phyloP scores from a whole-genome alignment of 768 basidiomycete species.

The Russula earlei region DNA sequence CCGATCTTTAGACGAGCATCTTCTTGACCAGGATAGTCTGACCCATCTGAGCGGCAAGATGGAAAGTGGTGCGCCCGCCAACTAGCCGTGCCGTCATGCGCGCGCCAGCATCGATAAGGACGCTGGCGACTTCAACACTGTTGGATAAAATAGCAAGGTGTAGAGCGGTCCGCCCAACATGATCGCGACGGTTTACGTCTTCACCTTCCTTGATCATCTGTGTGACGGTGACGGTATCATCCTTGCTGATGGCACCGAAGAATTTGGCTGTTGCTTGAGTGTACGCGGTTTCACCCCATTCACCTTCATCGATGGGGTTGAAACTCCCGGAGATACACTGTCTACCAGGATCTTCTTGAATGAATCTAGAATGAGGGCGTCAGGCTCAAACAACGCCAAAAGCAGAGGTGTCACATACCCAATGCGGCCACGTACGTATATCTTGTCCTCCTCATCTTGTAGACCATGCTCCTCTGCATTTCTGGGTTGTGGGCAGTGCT shows the following conservation, averaged over 20 bases:
- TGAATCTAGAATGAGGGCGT: constrained; percentile 33
- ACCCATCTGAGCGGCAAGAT: constrained; percentile 46
- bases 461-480: constrained; percentile 46
- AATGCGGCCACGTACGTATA: constrained; percentile 36
- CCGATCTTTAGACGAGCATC: too few species aligned
- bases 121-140: constrained; percentile 37
- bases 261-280: constrained; percentile 45
- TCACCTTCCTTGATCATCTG: constrained; percentile 34
- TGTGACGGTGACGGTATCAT: constrained; percentile 34
- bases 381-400: background rate
- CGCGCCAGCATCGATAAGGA: constrained; percentile 46
- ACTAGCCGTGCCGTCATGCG: constrained; percentile 47
- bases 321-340: constrained; percentile 55
- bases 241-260: constrained; percentile 43
- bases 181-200: constrained; percentile 47
- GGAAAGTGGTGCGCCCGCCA: constrained; percentile 46
- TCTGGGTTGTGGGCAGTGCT: constrained; percentile 48
- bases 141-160: constrained; percentile 46
- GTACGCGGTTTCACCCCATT: constrained; percentile 57
- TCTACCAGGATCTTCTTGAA: constrained; percentile 50
- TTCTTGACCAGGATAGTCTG: constrained; percentile 35
- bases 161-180: constrained; percentile 52
- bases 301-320: constrained; percentile 56
- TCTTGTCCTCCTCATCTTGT: constrained; percentile 43
- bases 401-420: background rate